Percentiles rank a stretch among this genome's conserved stretches.
Conservation (phyloP, 2,329 filamentous ascomycete genomes). For the Pseudocercospora fijiensis region DNA sequence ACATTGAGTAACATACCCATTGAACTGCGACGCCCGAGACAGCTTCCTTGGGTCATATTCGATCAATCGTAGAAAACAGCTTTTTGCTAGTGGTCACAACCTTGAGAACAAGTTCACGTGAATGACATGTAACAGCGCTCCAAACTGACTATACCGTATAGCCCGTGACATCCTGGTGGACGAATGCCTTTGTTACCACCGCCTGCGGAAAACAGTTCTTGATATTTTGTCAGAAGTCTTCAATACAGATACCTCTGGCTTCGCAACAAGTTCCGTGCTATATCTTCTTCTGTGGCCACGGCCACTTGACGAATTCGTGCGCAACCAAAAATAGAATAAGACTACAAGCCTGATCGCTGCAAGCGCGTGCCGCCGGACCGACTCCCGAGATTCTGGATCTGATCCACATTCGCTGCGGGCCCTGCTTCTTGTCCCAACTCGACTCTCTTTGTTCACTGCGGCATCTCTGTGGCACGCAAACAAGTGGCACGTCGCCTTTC, state of each 20-base stretch:
- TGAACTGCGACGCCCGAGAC: not conserved
- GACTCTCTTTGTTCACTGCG: slow-evolving; percentile 1
- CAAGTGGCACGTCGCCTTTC: not conserved
- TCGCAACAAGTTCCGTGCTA: no score
- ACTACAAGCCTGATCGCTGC: no score
- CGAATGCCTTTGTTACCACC: no score
- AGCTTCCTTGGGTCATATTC: not conserved
- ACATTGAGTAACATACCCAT: not conserved
- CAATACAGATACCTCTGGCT: no score
- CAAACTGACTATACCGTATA: no score
- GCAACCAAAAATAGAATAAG: not conserved
- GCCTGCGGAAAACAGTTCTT: no score
- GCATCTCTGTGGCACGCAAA: slow-evolving; percentile 3
- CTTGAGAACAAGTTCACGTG: not conserved
- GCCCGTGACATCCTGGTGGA: no score
- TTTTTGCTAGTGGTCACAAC: not conserved
- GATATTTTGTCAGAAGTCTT: no score
- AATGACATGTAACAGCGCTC: not conserved
- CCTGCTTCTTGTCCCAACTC: not conserved
- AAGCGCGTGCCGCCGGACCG: not conserved
- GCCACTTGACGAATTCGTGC: no score
- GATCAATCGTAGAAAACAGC: no score
- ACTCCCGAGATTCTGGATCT: not conserved
- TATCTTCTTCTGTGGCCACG: no score
- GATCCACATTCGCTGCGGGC: not conserved